Evolutionary conservation across 345 rosid genomes (phyloP), one percentile per base, ranked within the genome.

Genomic region (Ceriops tagal): DNA sequence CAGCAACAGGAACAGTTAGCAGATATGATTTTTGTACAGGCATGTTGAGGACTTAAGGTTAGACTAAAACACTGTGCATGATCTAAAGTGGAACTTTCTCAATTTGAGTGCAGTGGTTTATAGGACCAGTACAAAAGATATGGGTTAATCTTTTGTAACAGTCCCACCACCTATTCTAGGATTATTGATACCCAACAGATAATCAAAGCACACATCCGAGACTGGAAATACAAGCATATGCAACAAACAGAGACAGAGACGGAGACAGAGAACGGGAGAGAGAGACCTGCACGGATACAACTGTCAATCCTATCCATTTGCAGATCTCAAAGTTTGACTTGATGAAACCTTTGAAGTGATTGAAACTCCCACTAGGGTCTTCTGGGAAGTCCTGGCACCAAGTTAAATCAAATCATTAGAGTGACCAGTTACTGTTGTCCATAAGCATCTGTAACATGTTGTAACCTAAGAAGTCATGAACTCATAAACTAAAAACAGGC

Each of bases 281-380:
- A 66, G 35, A 66, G 73, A 92, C 96, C 96, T 90, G 92, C 52
- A 92, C 68, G 71, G 76, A 80, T 51, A 92, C 81, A 62, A 95
- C 71, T 72, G 88, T 79, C 68, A 95, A 82, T 76, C 97, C 98
- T 57, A 90, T 84, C 92, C 91, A 90, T 78, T 84, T 88, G 92
- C 96, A 92, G 61, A 92, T 77, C 68, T 81, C 73, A 64, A 90
- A 87, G 80, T 92, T 90, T 1, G 88, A 84, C 78, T 70, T 72
- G 37, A 95, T 68, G 68, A 95, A 92, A 28, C 82, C 81, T 78
- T 80, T 87, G 72, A 95, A 88, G 64, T 69, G 76, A 57, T 79
- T 61, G 66, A 92, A 86, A 70, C 89, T 83, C 28, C 93, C 96
- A 64, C 84, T 86, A 49, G 92, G 96, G 71, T 95, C 99, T 64